Base-by-base conservation (phyloP, 2,329 filamentous ascomycete species). In the Gnomoniopsis smithogilvyi region DNA sequence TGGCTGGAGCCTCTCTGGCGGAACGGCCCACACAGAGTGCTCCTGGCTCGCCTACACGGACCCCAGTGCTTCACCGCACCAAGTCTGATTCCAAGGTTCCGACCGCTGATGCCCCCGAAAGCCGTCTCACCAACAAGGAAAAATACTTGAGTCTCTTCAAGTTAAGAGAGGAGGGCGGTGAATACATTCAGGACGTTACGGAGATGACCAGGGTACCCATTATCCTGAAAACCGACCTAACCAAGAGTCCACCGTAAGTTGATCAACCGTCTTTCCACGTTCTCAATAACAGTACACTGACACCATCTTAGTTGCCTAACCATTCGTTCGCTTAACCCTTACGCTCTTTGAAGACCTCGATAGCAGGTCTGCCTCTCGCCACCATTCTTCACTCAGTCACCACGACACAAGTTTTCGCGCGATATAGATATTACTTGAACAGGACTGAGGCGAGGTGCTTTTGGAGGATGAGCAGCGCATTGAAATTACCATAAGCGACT, bases 171-270 rank as follows among this genome's bases (percentile, higher is more conserved):
- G 91, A 96, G 76, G 89, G 90, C 67, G 94, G 94, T 65, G 91
- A 98, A 68, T 96, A 96, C 79, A 97, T 99, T 70, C 95, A 99
- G 77, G 95, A 99, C 74, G 92, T 99, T 65, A 93, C 88, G 59
- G 95, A 99, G 81, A 97, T 99, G 93, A 94, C 92, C 47, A 85
- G 94, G 67, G 90, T 99, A 62, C 95, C 95, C n/a, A 90, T 99
- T 66, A 96, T 99, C 73, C 79, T 99, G 70, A 98, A 96, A 87
- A 98, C 95, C 65, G 95, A 99, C 78, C 84, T 99, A 69, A 91
- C 83, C 78, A 99, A 99, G 90, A 98, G 94, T 79, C 95, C 95
- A 78, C 95, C 95, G 93, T 99, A 90, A 87, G 95, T 94, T 51
- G 41, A 38, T 26, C 24, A 45, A 21, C 11, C 19, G 26, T 36